These are phyloP conservation scores for Alisma plantagoaquatica DNA, from an alignment of 106 monocot species.

Conservation along the genomic window DNA sequence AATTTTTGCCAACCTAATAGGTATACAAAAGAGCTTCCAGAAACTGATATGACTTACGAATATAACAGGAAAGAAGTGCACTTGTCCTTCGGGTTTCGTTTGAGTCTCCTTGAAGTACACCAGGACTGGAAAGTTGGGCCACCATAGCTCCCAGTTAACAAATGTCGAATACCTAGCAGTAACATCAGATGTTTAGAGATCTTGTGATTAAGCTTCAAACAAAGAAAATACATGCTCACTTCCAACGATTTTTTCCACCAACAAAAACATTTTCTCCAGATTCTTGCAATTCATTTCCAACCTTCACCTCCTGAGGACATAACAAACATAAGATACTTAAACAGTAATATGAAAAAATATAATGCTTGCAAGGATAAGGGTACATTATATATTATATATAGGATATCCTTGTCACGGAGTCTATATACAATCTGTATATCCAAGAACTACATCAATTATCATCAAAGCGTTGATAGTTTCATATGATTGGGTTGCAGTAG, in stretches of 20 bases:
- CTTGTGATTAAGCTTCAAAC: not conserved
- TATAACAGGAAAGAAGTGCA: slow-evolving; percentile 95
- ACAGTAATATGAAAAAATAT: too few species aligned
- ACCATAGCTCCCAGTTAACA: slow-evolving; percentile 98
- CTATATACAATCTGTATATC: too few species aligned
- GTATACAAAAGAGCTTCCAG: not conserved
- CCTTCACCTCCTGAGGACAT: slow-evolving; percentile 58
- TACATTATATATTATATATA: too few species aligned
- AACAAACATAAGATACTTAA: not conserved
- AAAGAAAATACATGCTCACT: slow-evolving; percentile 31
- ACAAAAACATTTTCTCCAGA: slow-evolving; percentile 98
- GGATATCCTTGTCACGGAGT: too few species aligned
- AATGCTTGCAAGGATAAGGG: too few species aligned
- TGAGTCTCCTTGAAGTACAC: slow-evolving; percentile 98
- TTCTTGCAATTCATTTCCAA: slow-evolving; percentile 66
- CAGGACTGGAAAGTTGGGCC: slow-evolving; percentile 88
- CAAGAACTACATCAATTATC: too few species aligned
- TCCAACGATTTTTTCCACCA: slow-evolving; percentile 96
- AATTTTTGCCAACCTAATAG: too few species aligned
- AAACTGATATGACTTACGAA: slow-evolving; percentile 45
- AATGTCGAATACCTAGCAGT: slow-evolving; percentile 74
- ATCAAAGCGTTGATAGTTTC: too few species aligned
- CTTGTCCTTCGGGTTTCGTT: slow-evolving; percentile 91
- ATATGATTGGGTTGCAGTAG: too few species aligned
- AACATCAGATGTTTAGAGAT: not conserved